A percentile compares a stretch with the other conserved stretches of the same genome.
phyloP scores from a whole-genome alignment of 2,329 filamentous ascomycete genomes.

The Fusarium sp. region DNA sequence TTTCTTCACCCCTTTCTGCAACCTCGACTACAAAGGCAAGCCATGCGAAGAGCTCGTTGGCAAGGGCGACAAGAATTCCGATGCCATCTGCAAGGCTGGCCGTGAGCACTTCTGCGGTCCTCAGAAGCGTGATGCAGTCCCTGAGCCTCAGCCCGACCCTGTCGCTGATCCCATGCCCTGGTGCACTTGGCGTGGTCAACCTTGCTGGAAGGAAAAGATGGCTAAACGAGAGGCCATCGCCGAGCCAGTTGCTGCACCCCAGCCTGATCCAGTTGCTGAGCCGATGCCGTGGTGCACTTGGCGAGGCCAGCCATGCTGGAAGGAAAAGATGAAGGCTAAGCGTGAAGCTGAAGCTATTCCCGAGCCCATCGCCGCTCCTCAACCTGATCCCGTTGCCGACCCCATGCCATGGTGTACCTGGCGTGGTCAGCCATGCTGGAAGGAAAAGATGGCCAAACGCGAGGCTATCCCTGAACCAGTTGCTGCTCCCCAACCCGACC shows the following conservation, averaged over 20 bases:
- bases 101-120: neutral
- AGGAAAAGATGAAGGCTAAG: neutral
- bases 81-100: neutral
- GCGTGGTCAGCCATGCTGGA: slow-evolving; percentile 53
- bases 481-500: neutral
- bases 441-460: slow-evolving; percentile 44
- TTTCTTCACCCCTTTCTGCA: neutral
- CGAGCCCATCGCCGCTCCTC: neutral
- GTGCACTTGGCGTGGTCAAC: slow-evolving; percentile 51
- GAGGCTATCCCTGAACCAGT: neutral
- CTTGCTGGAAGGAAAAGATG: slow-evolving; percentile 50
- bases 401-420: slow-evolving; percentile 46
- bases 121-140: slow-evolving; percentile 1
- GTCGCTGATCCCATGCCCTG: slow-evolving; percentile 25
- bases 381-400: slow-evolving; percentile 5
- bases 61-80: neutral
- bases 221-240: neutral
- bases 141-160: slow-evolving; percentile 30
- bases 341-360: neutral
- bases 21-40: neutral
- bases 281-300: slow-evolving; percentile 11
- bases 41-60: neutral
- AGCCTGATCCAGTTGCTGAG: slow-evolving; percentile 14
- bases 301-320: slow-evolving; percentile 16
- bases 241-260: neutral